Percentiles rank a stretch among this genome's conserved stretches.
Conservation (phyloP, 306 rosid genomes). For the Cicer cuneatum region DNA sequence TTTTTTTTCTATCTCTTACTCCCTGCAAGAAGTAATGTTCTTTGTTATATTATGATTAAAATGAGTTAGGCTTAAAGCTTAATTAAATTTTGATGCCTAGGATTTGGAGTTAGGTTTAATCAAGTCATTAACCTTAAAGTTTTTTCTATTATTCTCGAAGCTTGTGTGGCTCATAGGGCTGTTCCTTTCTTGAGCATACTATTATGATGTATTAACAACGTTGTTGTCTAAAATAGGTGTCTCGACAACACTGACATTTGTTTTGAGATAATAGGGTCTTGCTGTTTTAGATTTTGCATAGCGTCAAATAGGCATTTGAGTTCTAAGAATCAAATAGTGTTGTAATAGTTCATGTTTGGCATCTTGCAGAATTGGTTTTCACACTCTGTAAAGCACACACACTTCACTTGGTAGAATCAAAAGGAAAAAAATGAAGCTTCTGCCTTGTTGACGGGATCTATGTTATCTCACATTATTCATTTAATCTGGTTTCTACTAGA, state of each 20-base stretch:
- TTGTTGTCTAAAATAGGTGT: constrained; percentile 18
- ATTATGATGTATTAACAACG: neutral
- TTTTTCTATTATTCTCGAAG: constrained; percentile 15
- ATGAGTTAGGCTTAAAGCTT: neutral
- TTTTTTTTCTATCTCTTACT: neutral
- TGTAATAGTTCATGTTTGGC: constrained; percentile 30
- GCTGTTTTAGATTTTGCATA: constrained; percentile 24
- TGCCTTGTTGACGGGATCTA: constrained; percentile 18
- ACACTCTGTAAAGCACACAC: constrained; percentile 22
- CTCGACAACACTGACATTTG: constrained; percentile 22
- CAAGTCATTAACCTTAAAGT: neutral
- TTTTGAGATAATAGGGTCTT: constrained; percentile 20
- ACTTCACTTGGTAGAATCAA: constrained; percentile 18
- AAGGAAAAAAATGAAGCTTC: constrained; percentile 10
- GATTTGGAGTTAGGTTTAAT: constrained; percentile 11
- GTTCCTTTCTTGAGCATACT: constrained; percentile 14
- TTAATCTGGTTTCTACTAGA: constrained; percentile 20
- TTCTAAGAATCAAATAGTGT: neutral
- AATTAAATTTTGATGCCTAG: constrained; percentile 7
- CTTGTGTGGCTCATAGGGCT: constrained; percentile 16
- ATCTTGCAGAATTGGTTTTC: constrained; percentile 20
- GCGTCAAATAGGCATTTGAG: constrained; percentile 3
- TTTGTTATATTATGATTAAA: constrained; percentile 35
- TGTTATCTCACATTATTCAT: constrained; percentile 6
- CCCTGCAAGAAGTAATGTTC: neutral